Percentiles rank a stretch among this genome's conserved stretches.
Conservation (phyloP, 139 green algal species). For the Micractinium conductrix region DNA sequence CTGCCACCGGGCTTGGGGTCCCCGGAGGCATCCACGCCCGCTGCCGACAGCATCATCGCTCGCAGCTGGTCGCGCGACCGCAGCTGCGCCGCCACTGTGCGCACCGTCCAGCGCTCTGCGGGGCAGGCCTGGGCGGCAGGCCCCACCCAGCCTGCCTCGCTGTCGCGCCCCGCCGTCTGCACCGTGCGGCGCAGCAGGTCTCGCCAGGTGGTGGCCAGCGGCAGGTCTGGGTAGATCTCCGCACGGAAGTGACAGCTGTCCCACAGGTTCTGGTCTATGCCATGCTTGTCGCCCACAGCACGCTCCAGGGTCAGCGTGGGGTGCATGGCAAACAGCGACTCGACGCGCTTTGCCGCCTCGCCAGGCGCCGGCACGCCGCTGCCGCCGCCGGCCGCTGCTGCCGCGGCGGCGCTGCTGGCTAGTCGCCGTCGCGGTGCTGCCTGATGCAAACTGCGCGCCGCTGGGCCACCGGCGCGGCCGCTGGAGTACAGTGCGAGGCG, state of each 20-base stretch:
- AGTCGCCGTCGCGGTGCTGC: background rate
- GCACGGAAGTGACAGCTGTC: slow-evolving; percentile 61
- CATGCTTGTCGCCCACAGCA: slow-evolving; percentile 34
- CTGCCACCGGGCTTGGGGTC: background rate
- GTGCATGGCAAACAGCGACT: background rate
- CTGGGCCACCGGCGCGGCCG: too few species aligned
- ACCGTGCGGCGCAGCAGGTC: slow-evolving; percentile 44
- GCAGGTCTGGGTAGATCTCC: slow-evolving; percentile 76
- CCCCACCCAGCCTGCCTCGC: background rate
- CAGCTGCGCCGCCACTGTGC: slow-evolving; percentile 55
- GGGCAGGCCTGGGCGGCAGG: background rate
- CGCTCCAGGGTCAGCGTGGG: slow-evolving; percentile 37
- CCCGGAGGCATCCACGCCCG: background rate
- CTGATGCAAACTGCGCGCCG: too few species aligned
- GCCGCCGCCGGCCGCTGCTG: background rate
- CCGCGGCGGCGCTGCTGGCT: background rate
- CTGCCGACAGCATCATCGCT: slow-evolving; percentile 34
- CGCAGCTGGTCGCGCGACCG: slow-evolving; percentile 39
- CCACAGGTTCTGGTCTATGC: slow-evolving; percentile 60
- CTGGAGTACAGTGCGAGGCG: too few species aligned
- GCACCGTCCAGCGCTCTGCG: slow-evolving; percentile 32
- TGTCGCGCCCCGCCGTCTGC: background rate
- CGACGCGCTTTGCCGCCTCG: background rate
- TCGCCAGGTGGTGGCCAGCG: slow-evolving; percentile 64
- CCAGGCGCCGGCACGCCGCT: background rate